A percentile compares a stretch with the other conserved stretches of the same genome.
Evolutionary conservation across 768 basidiomycete genomes (phyloP).

Genomic region (Dacryopinax primogenitus): DNA sequence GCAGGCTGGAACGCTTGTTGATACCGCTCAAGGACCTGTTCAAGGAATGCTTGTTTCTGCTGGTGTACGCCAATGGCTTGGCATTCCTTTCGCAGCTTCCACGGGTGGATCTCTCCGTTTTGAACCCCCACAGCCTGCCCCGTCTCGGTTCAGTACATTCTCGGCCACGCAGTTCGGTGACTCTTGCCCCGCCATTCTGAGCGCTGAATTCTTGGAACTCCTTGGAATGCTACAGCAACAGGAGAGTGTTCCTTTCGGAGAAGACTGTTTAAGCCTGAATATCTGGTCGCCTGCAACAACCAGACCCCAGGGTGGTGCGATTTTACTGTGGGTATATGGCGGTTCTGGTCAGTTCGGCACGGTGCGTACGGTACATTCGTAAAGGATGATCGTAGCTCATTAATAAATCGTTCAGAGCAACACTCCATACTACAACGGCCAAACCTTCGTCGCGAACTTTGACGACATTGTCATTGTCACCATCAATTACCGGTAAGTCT

Average conservation of each 20-base stretch:
- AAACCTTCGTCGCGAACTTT: conserved; percentile 14
- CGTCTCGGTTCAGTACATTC: background rate
- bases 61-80: background rate
- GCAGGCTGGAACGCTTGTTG: background rate
- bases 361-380: background rate
- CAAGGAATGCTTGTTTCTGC: background rate
- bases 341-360: conserved; percentile 12
- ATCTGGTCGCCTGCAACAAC: conserved; percentile 23
- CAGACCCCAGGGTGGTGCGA: conserved; percentile 11
- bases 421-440: conserved; percentile 12
- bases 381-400: background rate
- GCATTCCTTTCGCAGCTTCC: background rate
- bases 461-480: conserved; percentile 34
- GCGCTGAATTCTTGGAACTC: background rate
- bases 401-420: background rate
- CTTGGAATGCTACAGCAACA: background rate
- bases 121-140: background rate
- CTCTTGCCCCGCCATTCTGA: background rate
- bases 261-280: conserved; percentile 23
- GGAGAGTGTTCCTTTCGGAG: background rate
- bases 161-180: background rate
- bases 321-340: conserved; percentile 23
- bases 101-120: background rate
- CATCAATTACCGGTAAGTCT: conserved; percentile 40
- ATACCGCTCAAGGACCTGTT: background rate